phyloP scores from a whole-genome alignment of 306 rosid genomes.

The Pyrus bretschneideri region DNA sequence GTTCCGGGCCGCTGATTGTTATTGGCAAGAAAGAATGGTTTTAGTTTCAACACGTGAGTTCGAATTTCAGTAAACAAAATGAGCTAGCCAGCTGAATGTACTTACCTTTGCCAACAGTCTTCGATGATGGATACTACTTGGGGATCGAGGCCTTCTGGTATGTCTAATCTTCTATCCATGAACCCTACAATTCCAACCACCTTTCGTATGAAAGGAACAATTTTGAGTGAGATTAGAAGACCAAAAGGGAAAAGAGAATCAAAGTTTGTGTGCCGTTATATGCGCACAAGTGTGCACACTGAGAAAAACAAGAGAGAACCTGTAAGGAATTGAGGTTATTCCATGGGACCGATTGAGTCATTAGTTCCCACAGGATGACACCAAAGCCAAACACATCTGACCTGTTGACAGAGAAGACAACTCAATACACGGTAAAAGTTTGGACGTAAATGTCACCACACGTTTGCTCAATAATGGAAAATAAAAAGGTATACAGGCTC shows the following conservation, averaged over 20 bases:
- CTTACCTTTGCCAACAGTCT: constrained; percentile 71
- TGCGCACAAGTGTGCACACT: not conserved
- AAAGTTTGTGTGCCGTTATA: not conserved
- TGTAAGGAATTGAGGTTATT: constrained; percentile 51
- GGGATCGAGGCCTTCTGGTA: constrained; percentile 61
- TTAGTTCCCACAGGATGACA: constrained; percentile 69
- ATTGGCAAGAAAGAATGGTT: constrained; percentile 13
- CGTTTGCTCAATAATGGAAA: not conserved
- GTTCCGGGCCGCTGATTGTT: constrained; percentile 47
- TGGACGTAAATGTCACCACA: not conserved
- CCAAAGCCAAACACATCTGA: constrained; percentile 77
- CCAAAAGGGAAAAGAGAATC: not conserved
- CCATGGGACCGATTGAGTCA: constrained; percentile 69
- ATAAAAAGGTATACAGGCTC: not conserved
- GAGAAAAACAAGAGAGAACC: constrained; percentile 29
- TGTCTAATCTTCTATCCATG: constrained; percentile 69
- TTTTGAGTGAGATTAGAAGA: not conserved
- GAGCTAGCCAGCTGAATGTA: not conserved
- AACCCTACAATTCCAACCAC: constrained; percentile 84
- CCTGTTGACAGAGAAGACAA: constrained; percentile 29
- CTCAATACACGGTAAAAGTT: not conserved
- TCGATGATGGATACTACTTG: constrained; percentile 41
- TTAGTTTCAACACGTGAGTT: constrained; percentile 19
- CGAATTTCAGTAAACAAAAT: not conserved
- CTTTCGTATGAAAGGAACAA: constrained; percentile 26